Evolutionary conservation across 306 rosid genomes (phyloP), one percentile per base, ranked within the genome.

Genomic region (Cicer chorassanicum): DNA sequence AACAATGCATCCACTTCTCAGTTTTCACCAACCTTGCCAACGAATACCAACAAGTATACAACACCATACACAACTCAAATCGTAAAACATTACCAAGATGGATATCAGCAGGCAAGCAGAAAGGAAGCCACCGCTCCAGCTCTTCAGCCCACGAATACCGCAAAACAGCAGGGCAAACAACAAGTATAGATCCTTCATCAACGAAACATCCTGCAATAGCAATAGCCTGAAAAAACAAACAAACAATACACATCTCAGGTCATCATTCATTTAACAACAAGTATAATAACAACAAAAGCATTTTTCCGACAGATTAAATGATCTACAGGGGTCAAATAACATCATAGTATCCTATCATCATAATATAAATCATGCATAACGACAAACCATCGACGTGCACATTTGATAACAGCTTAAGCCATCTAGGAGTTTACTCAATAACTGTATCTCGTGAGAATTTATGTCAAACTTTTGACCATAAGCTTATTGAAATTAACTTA

Each of bases 61-160:
- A 61, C 29, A 21, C 40, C 19, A 69, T 36, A 49, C 1, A 65
- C 10, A 55, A 24, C 54, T 7, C 2, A 38, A 45, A 70, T 56
- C 0, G 13, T 10, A 73, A 48, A 68, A 62, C 43, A 74, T 80
- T 89, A 93, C 98, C 97, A 2, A 91, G 87, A 80, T 91, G 98
- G 55, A 91, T 78, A 80, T 91, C 98, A 48, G 95, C 78, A 41
- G 97, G 97, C 88, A 86, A 86, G 81, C 91, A 92, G 73, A 55
- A 83, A 60, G 98, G 98, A 86, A 93, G 90, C 97, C 98, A 91
- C 10, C 87, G 91, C 85, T 94, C 98, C 70, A 94, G 72, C 77
- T 94, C 98, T 84, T 94, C 98, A 3, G 97, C 98, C 98, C 98
- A 94, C 0, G 97, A 81, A 85, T 82, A 91, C 38, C 98, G 90